Evolutionary conservation across 1,284 basidiomycete species (phyloP).

Genomic region (Ustilago lituana): DNA sequence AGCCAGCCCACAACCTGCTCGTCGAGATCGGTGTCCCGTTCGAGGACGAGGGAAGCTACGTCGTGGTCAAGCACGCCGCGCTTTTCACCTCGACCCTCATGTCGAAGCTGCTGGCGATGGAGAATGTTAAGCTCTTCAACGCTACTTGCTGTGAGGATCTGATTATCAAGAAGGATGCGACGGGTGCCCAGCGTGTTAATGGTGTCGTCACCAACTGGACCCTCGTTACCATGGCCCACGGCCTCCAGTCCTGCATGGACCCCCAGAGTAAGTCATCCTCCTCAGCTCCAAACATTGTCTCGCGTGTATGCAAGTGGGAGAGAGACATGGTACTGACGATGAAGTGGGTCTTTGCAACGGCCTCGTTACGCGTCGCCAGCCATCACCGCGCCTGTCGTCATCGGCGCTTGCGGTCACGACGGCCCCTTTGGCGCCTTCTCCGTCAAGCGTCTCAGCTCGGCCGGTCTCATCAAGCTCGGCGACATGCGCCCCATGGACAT

Average conservation of each 20-base stretch:
- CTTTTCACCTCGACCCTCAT: constrained; percentile 81
- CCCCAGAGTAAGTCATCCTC: constrained; percentile 76
- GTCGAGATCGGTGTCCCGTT: constrained; percentile 78
- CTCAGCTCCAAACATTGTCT: not conserved
- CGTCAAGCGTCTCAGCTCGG: constrained; percentile 81
- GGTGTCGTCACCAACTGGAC: constrained; percentile 89
- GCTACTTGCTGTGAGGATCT: constrained; percentile 68
- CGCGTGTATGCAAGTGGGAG: too few species aligned
- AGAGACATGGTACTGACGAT: too few species aligned
- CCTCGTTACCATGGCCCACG: constrained; percentile 80
- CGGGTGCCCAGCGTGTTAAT: constrained; percentile 74
- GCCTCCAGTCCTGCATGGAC: constrained; percentile 80
- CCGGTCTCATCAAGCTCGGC: constrained; percentile 79
- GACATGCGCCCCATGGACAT: constrained; percentile 75
- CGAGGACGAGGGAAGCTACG: constrained; percentile 80
- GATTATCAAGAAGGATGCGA: constrained; percentile 62
- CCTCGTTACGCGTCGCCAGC: constrained; percentile 42
- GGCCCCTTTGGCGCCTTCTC: constrained; percentile 87
- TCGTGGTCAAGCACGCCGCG: constrained; percentile 60
- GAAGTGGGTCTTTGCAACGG: too few species aligned
- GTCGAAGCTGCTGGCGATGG: constrained; percentile 75
- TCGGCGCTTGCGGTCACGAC: constrained; percentile 75
- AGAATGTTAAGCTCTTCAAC: constrained; percentile 74
- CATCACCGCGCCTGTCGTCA: constrained; percentile 72
- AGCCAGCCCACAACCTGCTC: constrained; percentile 80